phyloP scores from a whole-genome alignment of 1,284 basidiomycete species.

The Fomitopsis schrenkii region DNA sequence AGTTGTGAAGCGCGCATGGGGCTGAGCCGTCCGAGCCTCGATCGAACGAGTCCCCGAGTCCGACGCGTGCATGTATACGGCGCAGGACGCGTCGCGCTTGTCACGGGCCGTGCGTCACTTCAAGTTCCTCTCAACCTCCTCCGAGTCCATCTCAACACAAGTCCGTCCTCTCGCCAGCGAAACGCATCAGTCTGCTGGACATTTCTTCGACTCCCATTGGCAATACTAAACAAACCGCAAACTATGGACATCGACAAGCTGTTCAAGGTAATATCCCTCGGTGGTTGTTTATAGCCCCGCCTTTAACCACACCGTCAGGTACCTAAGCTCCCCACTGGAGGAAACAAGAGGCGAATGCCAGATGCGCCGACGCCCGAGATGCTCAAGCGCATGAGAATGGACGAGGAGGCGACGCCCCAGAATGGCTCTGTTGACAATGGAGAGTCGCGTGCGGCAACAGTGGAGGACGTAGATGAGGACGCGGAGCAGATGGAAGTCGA shows the following conservation, averaged over 20 bases:
- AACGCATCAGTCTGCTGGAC: too few species aligned
- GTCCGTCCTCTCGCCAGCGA: too few species aligned
- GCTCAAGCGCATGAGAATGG: conserved; percentile 73
- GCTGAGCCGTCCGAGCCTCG: background rate
- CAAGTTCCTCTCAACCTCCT: background rate
- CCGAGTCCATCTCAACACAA: background rate
- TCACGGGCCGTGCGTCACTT: conserved; percentile 1
- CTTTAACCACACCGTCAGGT: conserved; percentile 39
- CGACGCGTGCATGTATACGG: background rate
- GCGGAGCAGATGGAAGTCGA: conserved; percentile 39
- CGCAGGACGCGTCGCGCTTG: conserved; percentile 5
- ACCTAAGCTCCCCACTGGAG: conserved; percentile 61
- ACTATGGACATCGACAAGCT: conserved; percentile 77
- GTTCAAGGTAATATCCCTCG: conserved; percentile 58
- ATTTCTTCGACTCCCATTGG: too few species aligned
- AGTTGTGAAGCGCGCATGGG: background rate
- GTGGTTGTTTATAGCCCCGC: background rate
- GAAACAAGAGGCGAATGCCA: conserved; percentile 77
- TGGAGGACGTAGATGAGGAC: conserved; percentile 52
- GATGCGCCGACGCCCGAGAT: conserved; percentile 79
- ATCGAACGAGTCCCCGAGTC: background rate
- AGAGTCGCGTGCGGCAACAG: conserved; percentile 44
- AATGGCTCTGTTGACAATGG: conserved; percentile 20
- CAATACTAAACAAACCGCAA: too few species aligned
- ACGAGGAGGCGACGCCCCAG: conserved; percentile 22